Evolutionary conservation across 257 asterid genomes (phyloP).

Genomic region (Parsonsia alboflavescens): DNA sequence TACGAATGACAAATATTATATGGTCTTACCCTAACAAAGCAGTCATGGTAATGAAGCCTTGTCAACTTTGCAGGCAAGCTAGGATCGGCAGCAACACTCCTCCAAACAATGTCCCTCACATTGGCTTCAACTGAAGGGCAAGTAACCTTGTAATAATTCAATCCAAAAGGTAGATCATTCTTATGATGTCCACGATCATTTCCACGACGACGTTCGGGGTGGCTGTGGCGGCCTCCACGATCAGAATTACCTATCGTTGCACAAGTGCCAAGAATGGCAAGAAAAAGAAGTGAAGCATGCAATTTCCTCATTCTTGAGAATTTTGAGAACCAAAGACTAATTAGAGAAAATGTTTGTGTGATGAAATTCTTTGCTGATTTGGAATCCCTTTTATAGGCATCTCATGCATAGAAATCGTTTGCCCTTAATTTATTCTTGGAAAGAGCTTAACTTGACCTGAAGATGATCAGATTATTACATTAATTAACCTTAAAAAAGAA

Average conservation of each 20-base stretch:
- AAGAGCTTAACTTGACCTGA: not conserved
- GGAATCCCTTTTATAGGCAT: conserved; percentile 18
- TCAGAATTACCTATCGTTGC: conserved; percentile 30
- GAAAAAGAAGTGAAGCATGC: conserved; percentile 8
- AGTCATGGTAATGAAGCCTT: conserved; percentile 77
- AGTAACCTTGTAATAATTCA: conserved; percentile 30
- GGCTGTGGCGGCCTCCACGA: no score
- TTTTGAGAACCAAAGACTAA: not conserved
- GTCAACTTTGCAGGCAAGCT: conserved; percentile 55
- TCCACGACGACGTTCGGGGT: no score
- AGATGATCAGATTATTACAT: no score
- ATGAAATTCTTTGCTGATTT: conserved; percentile 4
- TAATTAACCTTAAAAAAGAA: not conserved
- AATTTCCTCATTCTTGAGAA: not conserved
- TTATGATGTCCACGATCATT: not conserved
- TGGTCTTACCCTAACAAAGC: conserved; percentile 56
- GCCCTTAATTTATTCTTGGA: not conserved
- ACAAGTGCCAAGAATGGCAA: conserved; percentile 10
- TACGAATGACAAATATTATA: not conserved
- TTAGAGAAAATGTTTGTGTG: not conserved
- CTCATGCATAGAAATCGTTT: not conserved
- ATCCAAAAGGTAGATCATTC: conserved; percentile 9
- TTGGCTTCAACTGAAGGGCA: conserved; percentile 46
- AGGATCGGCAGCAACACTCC: conserved; percentile 32
- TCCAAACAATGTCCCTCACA: conserved; percentile 37